These are phyloP conservation scores for Oryza glaberrima DNA, from an alignment of 176 grass and related monocot species.

Conservation along the genomic window DNA sequence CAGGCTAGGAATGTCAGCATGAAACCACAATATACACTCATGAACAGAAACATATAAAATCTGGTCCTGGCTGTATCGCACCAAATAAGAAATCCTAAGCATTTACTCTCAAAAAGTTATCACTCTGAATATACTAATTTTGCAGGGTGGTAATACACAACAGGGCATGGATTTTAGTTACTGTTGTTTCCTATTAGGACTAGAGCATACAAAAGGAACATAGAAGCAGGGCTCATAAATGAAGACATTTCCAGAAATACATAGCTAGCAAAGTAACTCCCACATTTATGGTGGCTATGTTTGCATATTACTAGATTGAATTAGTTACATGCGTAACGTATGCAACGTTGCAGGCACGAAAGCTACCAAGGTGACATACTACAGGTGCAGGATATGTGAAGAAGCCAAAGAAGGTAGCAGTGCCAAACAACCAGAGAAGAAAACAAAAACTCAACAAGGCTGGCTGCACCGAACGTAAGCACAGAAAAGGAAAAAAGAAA, in stretches of 20 bases:
- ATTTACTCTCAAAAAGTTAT: neutral
- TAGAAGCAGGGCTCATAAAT: conserved; percentile 15
- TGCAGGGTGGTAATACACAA: neutral
- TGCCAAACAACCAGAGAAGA: conserved; percentile 28
- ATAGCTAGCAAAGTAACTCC: conserved; percentile 32
- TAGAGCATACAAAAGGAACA: conserved; percentile 25
- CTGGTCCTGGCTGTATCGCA: neutral
- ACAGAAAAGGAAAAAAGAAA: conserved; percentile 47
- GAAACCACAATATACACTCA: neutral
- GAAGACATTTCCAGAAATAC: neutral
- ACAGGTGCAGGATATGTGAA: conserved; percentile 14
- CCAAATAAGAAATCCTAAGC: conserved; percentile 8
- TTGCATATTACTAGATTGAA: neutral
- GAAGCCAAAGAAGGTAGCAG: conserved; percentile 29
- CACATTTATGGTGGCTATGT: neutral
- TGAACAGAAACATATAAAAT: conserved; percentile 3
- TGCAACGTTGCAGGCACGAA: neutral
- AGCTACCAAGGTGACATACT: neutral
- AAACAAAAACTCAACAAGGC: conserved; percentile 23
- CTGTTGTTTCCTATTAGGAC: conserved; percentile 15
- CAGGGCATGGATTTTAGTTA: conserved; percentile 19
- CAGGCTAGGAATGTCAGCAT: neutral
- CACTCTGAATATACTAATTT: neutral
- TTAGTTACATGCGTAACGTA: neutral
- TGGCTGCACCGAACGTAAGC: conserved; percentile 7